These are phyloP conservation scores for Penstemon davidsonii DNA, from an alignment of 257 asterid species.

Conservation along the genomic window DNA sequence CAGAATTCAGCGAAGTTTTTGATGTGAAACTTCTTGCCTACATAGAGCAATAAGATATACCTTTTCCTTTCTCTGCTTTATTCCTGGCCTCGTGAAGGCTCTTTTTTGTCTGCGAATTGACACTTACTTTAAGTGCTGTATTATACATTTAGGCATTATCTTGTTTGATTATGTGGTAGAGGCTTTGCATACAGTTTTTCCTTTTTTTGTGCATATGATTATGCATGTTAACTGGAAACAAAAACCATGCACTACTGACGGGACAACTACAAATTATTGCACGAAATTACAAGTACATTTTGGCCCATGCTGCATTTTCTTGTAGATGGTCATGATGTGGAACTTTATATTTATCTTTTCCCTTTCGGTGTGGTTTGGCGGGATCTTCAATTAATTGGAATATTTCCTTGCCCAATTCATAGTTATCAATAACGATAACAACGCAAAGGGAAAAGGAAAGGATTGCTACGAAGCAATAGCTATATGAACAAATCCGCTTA, in stretches of 20 bases:
- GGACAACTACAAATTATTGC: not conserved
- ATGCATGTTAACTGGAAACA: constrained; percentile 4
- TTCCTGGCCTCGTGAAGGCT: constrained; percentile 6
- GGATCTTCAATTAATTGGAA: constrained; percentile 8
- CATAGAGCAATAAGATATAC: not conserved
- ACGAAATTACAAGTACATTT: constrained; percentile 2
- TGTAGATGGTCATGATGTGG: constrained; percentile 17
- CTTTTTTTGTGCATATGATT: not conserved
- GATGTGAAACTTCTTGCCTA: constrained; percentile 17
- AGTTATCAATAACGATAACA: no score
- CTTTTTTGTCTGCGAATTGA: constrained; percentile 2
- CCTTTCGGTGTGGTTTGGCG: constrained; percentile 7
- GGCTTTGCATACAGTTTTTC: not conserved
- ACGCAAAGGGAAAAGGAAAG: no score
- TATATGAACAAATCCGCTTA: no score
- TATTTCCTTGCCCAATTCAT: constrained; percentile 11
- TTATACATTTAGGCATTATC: not conserved
- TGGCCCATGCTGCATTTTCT: not conserved
- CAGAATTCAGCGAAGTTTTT: not conserved
- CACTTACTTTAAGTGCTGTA: constrained; percentile 1
- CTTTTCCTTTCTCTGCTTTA: not conserved
- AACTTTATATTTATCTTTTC: not conserved
- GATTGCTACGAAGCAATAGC: no score
- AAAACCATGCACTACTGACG: not conserved
- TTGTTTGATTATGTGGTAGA: constrained; percentile 6